Evolutionary conservation across 2,329 filamentous ascomycete species (phyloP), one percentile per base, ranked within the genome.

Genomic region (Botryotinia globosa): DNA sequence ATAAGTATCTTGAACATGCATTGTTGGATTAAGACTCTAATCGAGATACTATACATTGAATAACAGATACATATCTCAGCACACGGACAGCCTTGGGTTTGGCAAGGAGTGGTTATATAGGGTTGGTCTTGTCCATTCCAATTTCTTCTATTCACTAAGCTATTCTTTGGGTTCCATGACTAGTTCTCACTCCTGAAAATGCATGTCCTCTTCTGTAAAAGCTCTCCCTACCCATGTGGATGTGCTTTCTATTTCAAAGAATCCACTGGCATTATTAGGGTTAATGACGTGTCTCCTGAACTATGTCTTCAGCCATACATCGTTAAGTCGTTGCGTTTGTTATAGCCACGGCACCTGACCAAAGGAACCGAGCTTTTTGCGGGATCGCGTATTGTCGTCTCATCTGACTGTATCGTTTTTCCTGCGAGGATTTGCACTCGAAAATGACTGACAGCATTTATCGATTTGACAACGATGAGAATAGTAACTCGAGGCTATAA

Each of bases 11-110:
- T 51, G 10, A 14, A 14, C 25, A 0, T n/a, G 14, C 10, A n/a
- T 14, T 0, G 6, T 3, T 6, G 25, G 48, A 4, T 6, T 14
- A 6, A n/a, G 10, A 14, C 4, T n/a, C 10, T 14, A n/a, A n/a
- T n/a, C 1, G 4, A n/a, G 25, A 51, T 6, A 6, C 22, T n/a
- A n/a, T 25, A 4, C 10, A 51, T 22, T 14, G 48, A 51, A 51
- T 14, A 51, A 14, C 12, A 51, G 48, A 14, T 51, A n/a, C 10
- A 4, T 6, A n/a, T 10, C 4, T 25, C 4, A n/a, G 4, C 22
- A 25, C 10, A 51, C 4, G 10, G 4, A 51, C 1, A 51, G 12
- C 22, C 25, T n/a, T 51, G 48, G 25, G 14, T 51, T 20, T 6
- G 48, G 48, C 22, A n/a, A 25, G 1, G 25, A 14, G 48, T 51